These are phyloP conservation scores for Collybia mongolica DNA, from an alignment of 768 basidiomycete genomes.

Conservation along the genomic window DNA sequence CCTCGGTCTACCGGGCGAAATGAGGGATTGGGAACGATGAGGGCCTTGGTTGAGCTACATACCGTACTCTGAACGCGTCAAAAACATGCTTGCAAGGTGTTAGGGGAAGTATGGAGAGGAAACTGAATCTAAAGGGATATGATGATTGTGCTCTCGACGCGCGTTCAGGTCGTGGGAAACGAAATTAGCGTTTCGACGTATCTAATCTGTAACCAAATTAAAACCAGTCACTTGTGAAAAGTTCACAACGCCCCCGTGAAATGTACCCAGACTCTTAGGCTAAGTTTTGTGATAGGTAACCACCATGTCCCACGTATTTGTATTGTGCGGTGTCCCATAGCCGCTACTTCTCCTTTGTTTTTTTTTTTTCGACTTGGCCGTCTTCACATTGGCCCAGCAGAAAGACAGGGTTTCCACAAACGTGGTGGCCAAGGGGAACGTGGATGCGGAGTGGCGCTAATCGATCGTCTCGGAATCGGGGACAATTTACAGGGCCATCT, in stretches of 20 bases:
- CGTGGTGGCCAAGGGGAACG: background rate
- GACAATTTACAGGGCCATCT: background rate
- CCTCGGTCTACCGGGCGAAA: slow-evolving; percentile 68
- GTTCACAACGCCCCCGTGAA: no score
- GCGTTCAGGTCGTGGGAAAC: slow-evolving; percentile 45
- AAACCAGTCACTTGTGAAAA: background rate
- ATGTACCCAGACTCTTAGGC: no score
- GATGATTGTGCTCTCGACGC: slow-evolving; percentile 40
- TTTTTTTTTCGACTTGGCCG: no score
- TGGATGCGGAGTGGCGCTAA: background rate
- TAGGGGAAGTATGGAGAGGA: slow-evolving; percentile 16
- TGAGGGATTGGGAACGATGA: background rate
- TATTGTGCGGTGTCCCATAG: no score
- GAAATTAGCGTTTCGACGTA: slow-evolving; percentile 5
- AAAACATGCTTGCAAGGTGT: slow-evolving; percentile 61
- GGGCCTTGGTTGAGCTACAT: slow-evolving; percentile 15
- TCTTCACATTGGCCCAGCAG: no score
- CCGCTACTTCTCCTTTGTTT: no score
- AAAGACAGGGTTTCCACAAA: background rate
- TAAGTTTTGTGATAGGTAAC: background rate
- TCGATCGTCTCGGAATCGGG: background rate
- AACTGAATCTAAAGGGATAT: slow-evolving; percentile 20
- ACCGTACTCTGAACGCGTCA: slow-evolving; percentile 97
- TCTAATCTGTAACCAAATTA: slow-evolving; percentile 28
- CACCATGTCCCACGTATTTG: background rate